These are phyloP conservation scores for Ilyonectria sp. DNA, from an alignment of 2,329 filamentous ascomycete species.

Conservation along the genomic window DNA sequence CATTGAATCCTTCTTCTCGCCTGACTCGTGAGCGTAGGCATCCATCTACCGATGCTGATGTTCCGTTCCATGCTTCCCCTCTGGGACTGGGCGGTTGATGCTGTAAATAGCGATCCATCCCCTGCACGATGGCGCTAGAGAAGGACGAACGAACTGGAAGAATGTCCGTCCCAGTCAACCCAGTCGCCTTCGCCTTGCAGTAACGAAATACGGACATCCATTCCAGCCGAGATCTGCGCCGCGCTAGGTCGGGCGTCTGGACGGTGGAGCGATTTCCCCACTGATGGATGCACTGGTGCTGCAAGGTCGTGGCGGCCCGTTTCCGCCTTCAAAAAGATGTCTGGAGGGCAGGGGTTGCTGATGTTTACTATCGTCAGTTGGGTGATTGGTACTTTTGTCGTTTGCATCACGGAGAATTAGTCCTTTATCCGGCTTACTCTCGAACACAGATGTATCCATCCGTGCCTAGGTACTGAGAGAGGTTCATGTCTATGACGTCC, in stretches of 20 bases:
- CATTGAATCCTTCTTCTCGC: not conserved
- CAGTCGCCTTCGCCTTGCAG: not conserved
- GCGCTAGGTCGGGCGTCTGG: conserved; percentile 6
- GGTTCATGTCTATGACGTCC: too few relatives aligned
- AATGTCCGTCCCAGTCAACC: not conserved
- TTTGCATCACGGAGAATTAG: not conserved
- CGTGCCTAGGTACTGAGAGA: too few relatives aligned
- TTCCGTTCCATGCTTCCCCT: not conserved
- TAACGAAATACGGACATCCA: not conserved
- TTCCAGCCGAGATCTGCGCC: conserved; percentile 4
- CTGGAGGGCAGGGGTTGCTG: not conserved
- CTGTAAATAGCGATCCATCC: not conserved
- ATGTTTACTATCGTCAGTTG: not conserved
- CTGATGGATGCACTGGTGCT: not conserved
- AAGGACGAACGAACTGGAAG: not conserved
- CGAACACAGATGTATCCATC: too few relatives aligned
- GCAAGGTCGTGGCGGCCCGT: too few relatives aligned
- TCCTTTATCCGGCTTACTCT: not conserved
- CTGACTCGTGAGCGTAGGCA: not conserved
- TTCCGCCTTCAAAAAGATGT: too few relatives aligned
- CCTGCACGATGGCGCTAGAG: not conserved
- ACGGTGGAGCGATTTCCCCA: not conserved
- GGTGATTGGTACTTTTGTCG: not conserved
- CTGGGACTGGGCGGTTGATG: not conserved
- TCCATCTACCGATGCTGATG: not conserved